Conservation (phyloP, 345 rosid genomes). For the Citrus unshiu region DNA sequence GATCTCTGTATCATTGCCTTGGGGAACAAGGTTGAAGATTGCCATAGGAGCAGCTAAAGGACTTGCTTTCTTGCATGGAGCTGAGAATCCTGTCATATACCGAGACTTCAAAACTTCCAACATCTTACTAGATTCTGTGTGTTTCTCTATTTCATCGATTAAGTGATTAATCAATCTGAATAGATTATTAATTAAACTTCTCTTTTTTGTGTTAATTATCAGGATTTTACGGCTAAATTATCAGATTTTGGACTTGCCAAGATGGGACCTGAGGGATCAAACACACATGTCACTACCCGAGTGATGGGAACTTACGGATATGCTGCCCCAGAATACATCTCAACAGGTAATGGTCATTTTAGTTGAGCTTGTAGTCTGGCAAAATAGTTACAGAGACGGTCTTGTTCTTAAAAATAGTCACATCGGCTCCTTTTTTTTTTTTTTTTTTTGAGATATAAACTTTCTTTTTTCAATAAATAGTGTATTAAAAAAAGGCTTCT, state of each 20-base stretch:
- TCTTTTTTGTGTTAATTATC: background rate
- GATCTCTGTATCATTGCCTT: conserved; percentile 64
- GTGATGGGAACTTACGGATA: conserved; percentile 98
- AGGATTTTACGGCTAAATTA: conserved; percentile 85
- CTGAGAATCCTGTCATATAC: conserved; percentile 84
- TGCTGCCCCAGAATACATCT: conserved; percentile 93
- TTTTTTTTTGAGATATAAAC: too few relatives aligned
- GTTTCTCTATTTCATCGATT: background rate
- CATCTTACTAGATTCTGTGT: conserved; percentile 76
- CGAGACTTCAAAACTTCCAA: conserved; percentile 96
- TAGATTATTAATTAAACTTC: background rate
- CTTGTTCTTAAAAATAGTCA: too few relatives aligned
- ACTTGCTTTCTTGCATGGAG: conserved; percentile 78
- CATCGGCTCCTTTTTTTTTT: too few relatives aligned
- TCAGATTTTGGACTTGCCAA: conserved; percentile 93
- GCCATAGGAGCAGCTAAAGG: conserved; percentile 94
- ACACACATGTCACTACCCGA: conserved; percentile 87
- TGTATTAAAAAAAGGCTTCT: too few relatives aligned
- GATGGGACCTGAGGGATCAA: conserved; percentile 95
- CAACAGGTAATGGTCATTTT: conserved; percentile 48
- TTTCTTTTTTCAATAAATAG: too few relatives aligned
- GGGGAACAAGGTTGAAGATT: conserved; percentile 84
- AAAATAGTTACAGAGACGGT: too few relatives aligned
- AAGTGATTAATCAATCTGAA: background rate
- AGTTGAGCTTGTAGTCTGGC: too few relatives aligned